Conservation (phyloP, 208 protist genomes). For the Naegleria fowleri region DNA sequence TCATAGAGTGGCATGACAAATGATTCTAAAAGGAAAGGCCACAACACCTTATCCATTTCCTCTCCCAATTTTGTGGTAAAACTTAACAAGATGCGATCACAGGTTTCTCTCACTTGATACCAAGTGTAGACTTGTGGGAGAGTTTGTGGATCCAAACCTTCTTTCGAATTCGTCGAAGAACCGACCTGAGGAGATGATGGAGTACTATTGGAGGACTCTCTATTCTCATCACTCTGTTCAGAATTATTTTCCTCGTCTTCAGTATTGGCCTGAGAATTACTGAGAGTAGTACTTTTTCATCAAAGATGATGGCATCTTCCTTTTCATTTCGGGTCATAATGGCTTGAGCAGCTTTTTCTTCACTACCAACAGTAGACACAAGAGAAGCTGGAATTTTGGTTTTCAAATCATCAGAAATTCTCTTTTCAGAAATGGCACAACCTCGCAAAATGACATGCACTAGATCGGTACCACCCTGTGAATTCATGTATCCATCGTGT, state of each 20-base stretch:
- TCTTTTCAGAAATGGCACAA: neutral
- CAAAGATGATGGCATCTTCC: neutral
- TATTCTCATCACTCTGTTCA: too few species aligned
- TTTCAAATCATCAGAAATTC: neutral
- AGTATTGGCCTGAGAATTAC: neutral
- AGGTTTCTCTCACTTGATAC: neutral
- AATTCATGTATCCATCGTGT: neutral
- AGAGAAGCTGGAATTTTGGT: neutral
- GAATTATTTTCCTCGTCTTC: neutral
- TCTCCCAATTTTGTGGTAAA: constrained; percentile 1
- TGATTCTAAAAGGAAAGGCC: neutral
- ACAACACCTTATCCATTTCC: neutral
- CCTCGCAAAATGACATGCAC: neutral
- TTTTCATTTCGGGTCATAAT: neutral
- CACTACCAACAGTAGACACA: neutral
- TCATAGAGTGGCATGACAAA: neutral
- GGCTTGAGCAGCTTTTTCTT: neutral
- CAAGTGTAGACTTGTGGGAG: neutral
- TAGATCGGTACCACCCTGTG: neutral
- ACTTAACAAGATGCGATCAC: neutral
- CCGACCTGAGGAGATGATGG: neutral
- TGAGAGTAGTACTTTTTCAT: neutral
- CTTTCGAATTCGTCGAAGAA: neutral
- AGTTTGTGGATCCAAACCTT: neutral
- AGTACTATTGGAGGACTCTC: too few species aligned